Base-by-base conservation (phyloP, 169 alveolate species). In the Eimeria falciformis region DNA sequence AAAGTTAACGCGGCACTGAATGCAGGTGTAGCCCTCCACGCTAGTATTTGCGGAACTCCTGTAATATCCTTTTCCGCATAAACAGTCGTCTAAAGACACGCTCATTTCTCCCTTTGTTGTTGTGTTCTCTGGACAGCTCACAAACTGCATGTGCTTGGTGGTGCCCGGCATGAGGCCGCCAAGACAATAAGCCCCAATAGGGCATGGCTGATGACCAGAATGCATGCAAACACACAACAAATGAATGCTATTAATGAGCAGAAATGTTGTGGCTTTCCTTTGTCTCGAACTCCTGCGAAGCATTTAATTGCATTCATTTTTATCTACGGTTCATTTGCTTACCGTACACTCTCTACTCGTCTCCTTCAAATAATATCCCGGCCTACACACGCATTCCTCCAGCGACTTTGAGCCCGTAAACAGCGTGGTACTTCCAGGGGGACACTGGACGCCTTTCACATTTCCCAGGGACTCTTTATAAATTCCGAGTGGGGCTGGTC, bases 151-250 rank as follows among this genome's bases (percentile, higher is more conserved):
- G 62, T 58, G 90, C 40, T 43, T 11, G 17, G 18, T 43, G 14
- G 90, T 79, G n/a, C 18, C 47, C 33, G 62, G 53, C 45, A 55
- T 79, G 45, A 93, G 94, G 37, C 97, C 96, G 37, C 97, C 97
- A n/a, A 92, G 91, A 40, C 98, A 96, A 82, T 95, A 96, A 33
- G 71, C 81, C 0, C 97, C 98, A n/a, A 85, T 77, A 0, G 97
- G 97, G 78, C 98, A 96, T 23, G 91, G 91, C 78, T 93, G 89
- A 77, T 96, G n/a, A n/a, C n/a, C n/a, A n/a, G n/a, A n/a, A n/a
- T n/a, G 69, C 66, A 69, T 53, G 88, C 97, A 95, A 6, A 95
- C 94, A 55, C 97, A 94, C 56, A 18, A 77, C 65, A 77, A 21
- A 11, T 23, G 14, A 50, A 77, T 7, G n/a, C 65, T n/a, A 9